Evolutionary conservation across 1,139 yeast genomes (phyloP), one percentile per base, ranked within the genome.

Genomic region (Yamadazyma blattariae): DNA sequence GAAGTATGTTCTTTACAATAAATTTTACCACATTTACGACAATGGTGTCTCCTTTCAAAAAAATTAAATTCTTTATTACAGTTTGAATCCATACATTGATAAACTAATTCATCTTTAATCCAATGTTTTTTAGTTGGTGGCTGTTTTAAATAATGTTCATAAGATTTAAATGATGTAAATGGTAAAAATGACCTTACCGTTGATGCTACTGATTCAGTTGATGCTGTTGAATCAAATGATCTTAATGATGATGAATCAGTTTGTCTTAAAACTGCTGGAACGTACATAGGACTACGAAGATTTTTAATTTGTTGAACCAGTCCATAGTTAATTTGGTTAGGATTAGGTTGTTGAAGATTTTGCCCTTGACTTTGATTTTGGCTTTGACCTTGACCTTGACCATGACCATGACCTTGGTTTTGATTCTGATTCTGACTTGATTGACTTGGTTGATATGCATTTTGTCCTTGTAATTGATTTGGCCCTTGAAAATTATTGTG

Each of bases 11-110:
- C 83, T 34, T 82, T 81, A 60, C 97, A 90, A 54, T 83, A 90
- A 11, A 90, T 76, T 21, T 88, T 95, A 14, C 97, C 97, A 64
- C 97, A 90, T 52, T 86, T 82, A 34, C 97, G 75, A 56, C 97
- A 90, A 61, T 90, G 97, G 55, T 90, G 97, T 40, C 94, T 78
- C 44, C 97, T 74, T 49, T 89, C 95, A 57, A 87, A 77, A 51
- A 84, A 79, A 33, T 85, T 78, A 57, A 85, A 77, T 38, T 73
- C 56, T 57, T 74, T 74, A 39, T 70, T 64, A 60, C 97, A 89
- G n/a, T 45, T 11, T 2, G 55, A 48, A 18, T 74, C 71, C n/a
- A 75, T 72, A 56, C 97, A 89, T 33, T 74, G 68, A 30, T 66
- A 61, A 20, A 86, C 77, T 12, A 73, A 56, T 31, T 73, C 74